Conservation (phyloP, 73 alveolate species). For the Durusdinium trenchii region DNA sequence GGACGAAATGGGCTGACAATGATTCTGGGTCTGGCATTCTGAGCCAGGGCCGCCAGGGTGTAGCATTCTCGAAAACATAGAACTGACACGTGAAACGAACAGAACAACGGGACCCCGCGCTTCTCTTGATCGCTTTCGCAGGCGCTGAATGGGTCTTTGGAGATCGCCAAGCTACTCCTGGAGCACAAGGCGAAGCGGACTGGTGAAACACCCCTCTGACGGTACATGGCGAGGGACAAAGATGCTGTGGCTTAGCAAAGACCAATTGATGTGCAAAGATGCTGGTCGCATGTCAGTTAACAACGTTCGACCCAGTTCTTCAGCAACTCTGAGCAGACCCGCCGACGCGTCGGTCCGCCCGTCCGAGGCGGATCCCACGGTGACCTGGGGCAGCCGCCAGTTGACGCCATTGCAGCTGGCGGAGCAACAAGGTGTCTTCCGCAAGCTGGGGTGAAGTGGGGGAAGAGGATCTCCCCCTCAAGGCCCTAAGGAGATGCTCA, state of each 20-base stretch:
- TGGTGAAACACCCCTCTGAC: not conserved
- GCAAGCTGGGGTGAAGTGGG: too few relatives aligned
- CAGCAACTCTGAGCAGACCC: not conserved
- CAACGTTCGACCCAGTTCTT: too few relatives aligned
- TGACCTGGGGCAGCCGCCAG: slow-evolving; percentile 9
- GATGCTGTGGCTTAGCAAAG: too few relatives aligned
- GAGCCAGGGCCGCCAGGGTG: too few relatives aligned
- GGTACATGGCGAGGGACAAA: too few relatives aligned
- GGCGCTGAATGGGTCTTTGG: slow-evolving; percentile 77
- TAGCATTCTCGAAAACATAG: too few relatives aligned
- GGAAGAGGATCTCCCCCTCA: too few relatives aligned
- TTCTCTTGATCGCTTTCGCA: not conserved
- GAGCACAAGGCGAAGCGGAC: slow-evolving; percentile 23
- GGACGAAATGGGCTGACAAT: too few relatives aligned
- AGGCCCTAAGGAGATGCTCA: too few relatives aligned
- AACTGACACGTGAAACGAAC: not conserved
- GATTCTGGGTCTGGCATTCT: too few relatives aligned
- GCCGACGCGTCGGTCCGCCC: not conserved
- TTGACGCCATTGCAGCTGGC: slow-evolving; percentile 52
- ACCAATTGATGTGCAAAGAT: too few relatives aligned
- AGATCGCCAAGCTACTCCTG: slow-evolving; percentile 65
- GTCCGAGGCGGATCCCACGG: slow-evolving; percentile 3
- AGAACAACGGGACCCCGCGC: not conserved
- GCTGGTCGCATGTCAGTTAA: too few relatives aligned
- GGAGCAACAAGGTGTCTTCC: slow-evolving; percentile 24